A percentile compares a stretch with the other conserved stretches of the same genome.
Evolutionary conservation across 352 stramenopile species (phyloP).

Genomic region (Phytopythium aichiense): DNA sequence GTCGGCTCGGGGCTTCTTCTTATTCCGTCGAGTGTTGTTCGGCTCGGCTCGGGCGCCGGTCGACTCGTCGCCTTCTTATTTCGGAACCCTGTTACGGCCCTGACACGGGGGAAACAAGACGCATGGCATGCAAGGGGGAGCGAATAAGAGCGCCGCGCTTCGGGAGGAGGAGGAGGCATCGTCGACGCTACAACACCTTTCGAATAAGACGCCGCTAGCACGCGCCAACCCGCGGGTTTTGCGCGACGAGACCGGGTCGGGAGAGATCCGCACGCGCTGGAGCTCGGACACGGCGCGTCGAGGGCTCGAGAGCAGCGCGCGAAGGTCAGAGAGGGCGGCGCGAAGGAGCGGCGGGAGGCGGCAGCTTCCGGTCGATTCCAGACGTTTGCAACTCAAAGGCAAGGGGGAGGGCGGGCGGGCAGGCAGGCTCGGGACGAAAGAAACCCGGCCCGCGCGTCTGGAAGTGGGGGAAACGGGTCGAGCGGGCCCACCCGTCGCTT

Average conservation of each 20-base stretch:
- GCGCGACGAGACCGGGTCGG: neutral
- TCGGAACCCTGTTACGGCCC: neutral
- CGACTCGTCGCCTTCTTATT: neutral
- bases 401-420: neutral
- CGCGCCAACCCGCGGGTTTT: neutral
- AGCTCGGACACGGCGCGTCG: neutral
- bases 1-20: neutral
- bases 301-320: neutral
- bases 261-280: neutral
- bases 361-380: slow-evolving; percentile 1
- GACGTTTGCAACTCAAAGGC: slow-evolving; percentile 4
- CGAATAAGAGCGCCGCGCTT: neutral
- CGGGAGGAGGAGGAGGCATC: neutral
- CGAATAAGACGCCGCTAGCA: neutral
- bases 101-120: neutral
- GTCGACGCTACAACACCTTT: neutral
- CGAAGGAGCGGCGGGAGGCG: neutral
- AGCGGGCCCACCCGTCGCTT: neutral
- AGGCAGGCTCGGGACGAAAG: neutral
- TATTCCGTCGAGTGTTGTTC: neutral
- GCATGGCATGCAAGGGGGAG: neutral
- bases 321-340: neutral
- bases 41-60: neutral
- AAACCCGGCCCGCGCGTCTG: neutral
- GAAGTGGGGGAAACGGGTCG: neutral